A percentile compares a stretch with the other conserved stretches of the same genome.
Conservation (phyloP, 495 filamentous ascomycete genomes). For the Penicillium manginii region DNA sequence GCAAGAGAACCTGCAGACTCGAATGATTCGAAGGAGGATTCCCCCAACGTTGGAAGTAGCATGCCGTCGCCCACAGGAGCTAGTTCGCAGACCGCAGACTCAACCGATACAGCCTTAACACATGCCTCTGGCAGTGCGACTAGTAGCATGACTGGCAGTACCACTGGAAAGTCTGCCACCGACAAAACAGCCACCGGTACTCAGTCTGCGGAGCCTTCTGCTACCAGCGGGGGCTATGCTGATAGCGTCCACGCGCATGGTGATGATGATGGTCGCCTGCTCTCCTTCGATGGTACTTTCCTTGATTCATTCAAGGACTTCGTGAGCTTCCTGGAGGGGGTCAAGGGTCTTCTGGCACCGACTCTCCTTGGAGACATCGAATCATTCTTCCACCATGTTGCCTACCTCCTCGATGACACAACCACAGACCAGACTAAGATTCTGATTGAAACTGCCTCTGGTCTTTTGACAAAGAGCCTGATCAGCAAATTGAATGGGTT, state of each 20-base stretch:
- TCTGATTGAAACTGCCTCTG: conserved; percentile 32
- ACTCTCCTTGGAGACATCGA: conserved; percentile 45
- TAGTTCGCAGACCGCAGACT: neutral
- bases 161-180: neutral
- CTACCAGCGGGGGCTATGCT: conserved; percentile 4
- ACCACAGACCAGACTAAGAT: conserved; percentile 42
- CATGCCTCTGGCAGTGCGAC: neutral
- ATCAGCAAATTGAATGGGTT: conserved; percentile 35
- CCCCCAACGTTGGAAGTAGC: conserved; percentile 1
- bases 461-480: conserved; percentile 32
- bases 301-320: conserved; percentile 37
- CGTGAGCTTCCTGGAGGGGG: conserved; percentile 41
- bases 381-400: conserved; percentile 49
- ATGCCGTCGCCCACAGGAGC: neutral
- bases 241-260: conserved; percentile 6
- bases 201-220: neutral
- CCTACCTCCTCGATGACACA: conserved; percentile 47
- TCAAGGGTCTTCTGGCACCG: conserved; percentile 45
- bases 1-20: neutral
- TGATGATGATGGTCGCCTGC: conserved; percentile 2
- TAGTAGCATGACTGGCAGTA: neutral
- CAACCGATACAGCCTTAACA: neutral
- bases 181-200: conserved; percentile 2
- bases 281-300: conserved; percentile 16
- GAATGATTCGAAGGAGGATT: neutral